phyloP scores from a whole-genome alignment of 441 rosid genomes.

The Aquilaria agallochum region DNA sequence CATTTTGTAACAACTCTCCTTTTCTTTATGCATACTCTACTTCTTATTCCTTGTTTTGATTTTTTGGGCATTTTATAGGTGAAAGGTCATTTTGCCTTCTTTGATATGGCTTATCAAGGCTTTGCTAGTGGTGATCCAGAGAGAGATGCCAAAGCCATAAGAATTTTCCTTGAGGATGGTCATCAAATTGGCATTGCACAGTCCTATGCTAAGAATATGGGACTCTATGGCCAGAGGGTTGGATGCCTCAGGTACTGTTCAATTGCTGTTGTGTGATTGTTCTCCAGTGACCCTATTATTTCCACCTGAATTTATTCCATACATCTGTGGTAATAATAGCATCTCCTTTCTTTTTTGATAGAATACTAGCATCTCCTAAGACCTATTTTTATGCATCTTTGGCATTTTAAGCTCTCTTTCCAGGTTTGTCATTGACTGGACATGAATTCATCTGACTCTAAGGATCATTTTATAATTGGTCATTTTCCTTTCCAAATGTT shows the following conservation, averaged over 20 bases:
- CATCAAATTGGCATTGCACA: conserved; percentile 88
- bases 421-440: too few species aligned
- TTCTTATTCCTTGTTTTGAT: conserved; percentile 10
- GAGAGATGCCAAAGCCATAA: conserved; percentile 88
- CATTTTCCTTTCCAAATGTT: too few species aligned
- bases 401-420: too few species aligned
- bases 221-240: conserved; percentile 96
- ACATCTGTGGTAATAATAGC: too few species aligned
- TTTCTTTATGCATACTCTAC: conserved; percentile 1
- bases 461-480: too few species aligned
- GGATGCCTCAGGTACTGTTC: conserved; percentile 84
- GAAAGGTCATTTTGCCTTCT: conserved; percentile 84
- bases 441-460: too few species aligned
- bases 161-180: conserved; percentile 93
- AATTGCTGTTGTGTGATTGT: too few species aligned
- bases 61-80: conserved; percentile 37
- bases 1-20: neutral
- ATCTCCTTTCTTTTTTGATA: too few species aligned
- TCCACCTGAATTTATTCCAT: too few species aligned
- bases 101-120: conserved; percentile 99
- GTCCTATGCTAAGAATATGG: conserved; percentile 98
- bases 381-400: too few species aligned
- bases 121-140: conserved; percentile 98
- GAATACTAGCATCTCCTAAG: too few species aligned
- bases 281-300: too few species aligned